Conservation (phyloP, 352 stramenopile genomes). For the Globisporangium carolinianum region DNA sequence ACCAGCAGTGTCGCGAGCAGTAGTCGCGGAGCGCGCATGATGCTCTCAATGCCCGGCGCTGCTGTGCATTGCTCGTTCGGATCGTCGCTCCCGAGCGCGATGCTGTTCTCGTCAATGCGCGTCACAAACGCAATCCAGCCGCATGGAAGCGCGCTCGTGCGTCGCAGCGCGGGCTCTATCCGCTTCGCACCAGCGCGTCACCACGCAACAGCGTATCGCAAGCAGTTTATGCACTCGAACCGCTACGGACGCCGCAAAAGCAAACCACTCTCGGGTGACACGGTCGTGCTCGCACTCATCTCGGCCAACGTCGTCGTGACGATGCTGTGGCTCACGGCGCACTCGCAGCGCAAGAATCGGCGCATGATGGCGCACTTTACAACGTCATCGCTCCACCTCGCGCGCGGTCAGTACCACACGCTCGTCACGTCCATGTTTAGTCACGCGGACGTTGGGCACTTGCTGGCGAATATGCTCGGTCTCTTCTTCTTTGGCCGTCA, state of each 20-base stretch:
- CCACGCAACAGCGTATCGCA: slow-evolving; percentile 7
- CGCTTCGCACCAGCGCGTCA: slow-evolving; percentile 2
- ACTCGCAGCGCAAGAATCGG: slow-evolving; percentile 31
- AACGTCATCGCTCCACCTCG: slow-evolving; percentile 59
- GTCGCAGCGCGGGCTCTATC: neutral
- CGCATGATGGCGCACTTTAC: slow-evolving; percentile 76
- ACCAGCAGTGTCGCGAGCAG: no score
- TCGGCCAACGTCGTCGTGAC: slow-evolving; percentile 47
- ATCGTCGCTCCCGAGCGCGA: neutral
- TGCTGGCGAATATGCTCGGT: slow-evolving; percentile 69
- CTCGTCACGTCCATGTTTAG: slow-evolving; percentile 72
- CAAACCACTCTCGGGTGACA: slow-evolving; percentile 21
- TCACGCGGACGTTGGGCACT: slow-evolving; percentile 43
- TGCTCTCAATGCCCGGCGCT: no score
- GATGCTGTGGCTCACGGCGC: slow-evolving; percentile 50
- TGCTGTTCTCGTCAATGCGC: slow-evolving; percentile 10
- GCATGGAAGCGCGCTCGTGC: neutral
- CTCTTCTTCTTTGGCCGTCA: slow-evolving; percentile 73
- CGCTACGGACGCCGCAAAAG: neutral
- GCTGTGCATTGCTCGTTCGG: no score
- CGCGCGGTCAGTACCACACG: slow-evolving; percentile 61
- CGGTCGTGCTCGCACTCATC: slow-evolving; percentile 46
- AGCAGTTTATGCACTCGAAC: slow-evolving; percentile 9
- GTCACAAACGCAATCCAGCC: slow-evolving; percentile 11
- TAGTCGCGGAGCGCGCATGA: no score